Base-by-base conservation (phyloP, 2,329 filamentous ascomycete species). In the Coniosporium tulheliwenetii region DNA sequence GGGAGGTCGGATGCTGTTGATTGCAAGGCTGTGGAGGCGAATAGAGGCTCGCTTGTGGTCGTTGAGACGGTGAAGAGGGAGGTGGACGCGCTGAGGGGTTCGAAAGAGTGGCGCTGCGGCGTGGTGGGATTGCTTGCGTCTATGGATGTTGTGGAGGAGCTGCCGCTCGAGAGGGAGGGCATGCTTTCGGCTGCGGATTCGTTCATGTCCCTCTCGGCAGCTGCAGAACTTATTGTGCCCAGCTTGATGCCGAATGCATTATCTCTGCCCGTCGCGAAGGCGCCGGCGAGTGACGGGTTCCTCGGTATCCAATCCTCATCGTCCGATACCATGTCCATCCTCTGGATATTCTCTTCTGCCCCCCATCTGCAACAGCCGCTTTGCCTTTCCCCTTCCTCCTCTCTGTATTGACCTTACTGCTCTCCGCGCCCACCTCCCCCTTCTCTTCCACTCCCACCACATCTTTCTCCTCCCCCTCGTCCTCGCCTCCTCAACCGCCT, bases 401-500 rank as follows among this genome's bases (percentile, higher is more conserved):
- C 35, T 10, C 15, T 7, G 19, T 26, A 26, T 26, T 26, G 19
- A 26, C 19, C 19, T 26, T 26, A 10, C 35, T 16, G 5, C 35
- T 37, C 35, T 10, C 35, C n/a, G 5, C 15, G 5, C 10, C 35
- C 15, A n/a, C 35, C 35, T 37, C 12, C 35, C 15, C 12, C 35
- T 10, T 12, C 46, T 49, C 68, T 50, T 71, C 72, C 19, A 26
- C 19, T 7, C 3, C 19, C 19, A 26, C 19, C 19, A 4, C 19
- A 3, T 26, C 19, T 26, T 26, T 26, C 19, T 26, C 19, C 19
- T 74, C 71, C 2, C 71, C 39, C 70, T 56, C 43, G 58, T 58
- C 52, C 71, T 74, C 10, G 75, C 75, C 45, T 75, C 69, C 13
- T 51, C 49, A 2, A 72, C 73, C 9, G 58, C 58, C 1, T 54